phyloP scores from a whole-genome alignment of 768 basidiomycete species.

The Amanita rimosa region DNA sequence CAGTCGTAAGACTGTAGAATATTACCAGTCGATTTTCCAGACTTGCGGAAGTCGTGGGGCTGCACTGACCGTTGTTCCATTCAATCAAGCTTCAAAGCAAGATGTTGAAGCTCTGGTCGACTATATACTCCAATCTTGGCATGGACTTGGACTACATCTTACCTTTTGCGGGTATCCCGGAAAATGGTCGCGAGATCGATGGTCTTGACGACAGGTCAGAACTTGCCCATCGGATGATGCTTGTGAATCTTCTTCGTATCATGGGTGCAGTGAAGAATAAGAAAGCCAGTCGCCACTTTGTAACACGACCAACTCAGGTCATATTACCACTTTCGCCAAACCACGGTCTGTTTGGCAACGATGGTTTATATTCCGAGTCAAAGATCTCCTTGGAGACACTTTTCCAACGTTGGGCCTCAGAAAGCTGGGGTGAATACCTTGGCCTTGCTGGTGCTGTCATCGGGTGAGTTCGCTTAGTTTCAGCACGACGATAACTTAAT shows the following conservation, averaged over 20 bases:
- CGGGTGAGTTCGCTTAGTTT: conserved; percentile 43
- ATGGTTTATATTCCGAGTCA: conserved; percentile 95
- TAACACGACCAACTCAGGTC: conserved; percentile 97
- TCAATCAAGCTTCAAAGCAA: conserved; percentile 98
- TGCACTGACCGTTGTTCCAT: conserved; percentile 95
- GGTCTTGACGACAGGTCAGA: conserved; percentile 95
- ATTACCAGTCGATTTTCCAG: conserved; percentile 98
- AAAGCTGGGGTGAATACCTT: conserved; percentile 98
- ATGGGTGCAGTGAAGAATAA: conserved; percentile 96
- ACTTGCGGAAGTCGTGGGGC: conserved; percentile 90
- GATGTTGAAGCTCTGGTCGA: conserved; percentile 97
- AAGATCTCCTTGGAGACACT: conserved; percentile 97
- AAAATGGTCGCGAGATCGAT: conserved; percentile 98
- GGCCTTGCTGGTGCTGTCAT: conserved; percentile 98
- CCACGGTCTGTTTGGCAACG: conserved; percentile 95
- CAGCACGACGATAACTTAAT: conserved; percentile 5
- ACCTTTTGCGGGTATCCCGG: conserved; percentile 96
- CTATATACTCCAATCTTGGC: conserved; percentile 91
- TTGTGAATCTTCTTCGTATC: conserved; percentile 92
- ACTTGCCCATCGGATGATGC: conserved; percentile 96
- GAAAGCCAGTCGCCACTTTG: conserved; percentile 94
- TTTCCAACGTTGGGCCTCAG: conserved; percentile 96
- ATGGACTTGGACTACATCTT: conserved; percentile 98
- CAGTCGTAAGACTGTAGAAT: conserved; percentile 91
- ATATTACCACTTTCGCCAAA: conserved; percentile 97